Conservation (phyloP, 2,329 filamentous ascomycete genomes). For the Chrysoporthe cubensis region DNA sequence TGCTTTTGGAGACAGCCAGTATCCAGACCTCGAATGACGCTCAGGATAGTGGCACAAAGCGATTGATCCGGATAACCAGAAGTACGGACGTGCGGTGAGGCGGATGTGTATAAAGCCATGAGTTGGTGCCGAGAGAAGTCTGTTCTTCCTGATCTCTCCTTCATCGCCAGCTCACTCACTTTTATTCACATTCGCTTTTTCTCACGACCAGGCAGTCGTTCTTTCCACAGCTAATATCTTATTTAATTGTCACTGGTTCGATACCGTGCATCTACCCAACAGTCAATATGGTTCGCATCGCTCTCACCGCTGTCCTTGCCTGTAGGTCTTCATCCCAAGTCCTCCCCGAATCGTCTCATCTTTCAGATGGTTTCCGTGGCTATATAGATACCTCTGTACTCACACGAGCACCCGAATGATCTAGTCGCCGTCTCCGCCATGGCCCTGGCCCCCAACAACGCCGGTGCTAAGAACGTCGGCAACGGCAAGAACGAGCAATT, state of each 20-base stretch:
- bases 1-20: neutral
- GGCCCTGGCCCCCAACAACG: conserved; percentile 38
- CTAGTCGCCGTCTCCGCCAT: conserved; percentile 35
- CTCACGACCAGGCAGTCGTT: conserved; percentile 22
- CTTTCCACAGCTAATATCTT: neutral
- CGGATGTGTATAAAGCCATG: conserved; percentile 7
- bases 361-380: neutral
- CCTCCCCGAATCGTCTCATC: neutral
- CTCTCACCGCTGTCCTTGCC: conserved; percentile 34
- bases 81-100: neutral
- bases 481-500: conserved; percentile 37
- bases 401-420: neutral
- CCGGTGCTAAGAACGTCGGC: conserved; percentile 39
- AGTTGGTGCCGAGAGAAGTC: conserved; percentile 5
- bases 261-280: conserved; percentile 44
- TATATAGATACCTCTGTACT: neutral
- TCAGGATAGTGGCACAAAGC: neutral
- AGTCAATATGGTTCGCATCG: conserved; percentile 39
- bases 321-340: conserved; percentile 30
- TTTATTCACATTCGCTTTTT: conserved; percentile 1
- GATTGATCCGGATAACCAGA: neutral
- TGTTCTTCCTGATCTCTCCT: neutral
- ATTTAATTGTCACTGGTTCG: conserved; percentile 1
- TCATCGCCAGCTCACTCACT: neutral
- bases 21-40: neutral